Conservation (phyloP, 768 basidiomycete species). For the Daedaleopsis nitida region DNA sequence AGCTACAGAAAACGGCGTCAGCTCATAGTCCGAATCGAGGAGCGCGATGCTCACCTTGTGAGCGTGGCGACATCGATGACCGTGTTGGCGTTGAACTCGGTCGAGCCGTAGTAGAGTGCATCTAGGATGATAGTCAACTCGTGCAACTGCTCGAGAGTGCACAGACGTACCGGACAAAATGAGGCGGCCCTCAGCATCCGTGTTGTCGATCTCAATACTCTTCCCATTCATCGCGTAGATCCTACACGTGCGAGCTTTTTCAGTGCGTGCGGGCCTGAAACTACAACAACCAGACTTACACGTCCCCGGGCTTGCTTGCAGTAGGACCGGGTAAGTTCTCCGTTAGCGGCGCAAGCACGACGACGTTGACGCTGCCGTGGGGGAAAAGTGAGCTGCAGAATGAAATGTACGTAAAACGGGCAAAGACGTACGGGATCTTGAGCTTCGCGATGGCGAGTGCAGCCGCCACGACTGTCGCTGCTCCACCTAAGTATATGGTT, state of each 20-base stretch:
- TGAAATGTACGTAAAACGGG: no score
- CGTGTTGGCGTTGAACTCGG: constrained; percentile 77
- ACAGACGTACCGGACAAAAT: constrained; percentile 63
- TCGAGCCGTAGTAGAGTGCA: constrained; percentile 81
- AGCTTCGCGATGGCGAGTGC: constrained; percentile 81
- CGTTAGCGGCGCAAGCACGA: constrained; percentile 70
- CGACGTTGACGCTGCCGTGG: constrained; percentile 64
- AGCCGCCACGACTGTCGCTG: constrained; percentile 74
- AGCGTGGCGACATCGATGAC: constrained; percentile 79
- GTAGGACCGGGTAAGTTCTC: constrained; percentile 84
- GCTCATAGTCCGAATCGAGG: background rate
- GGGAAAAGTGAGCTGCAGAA: background rate
- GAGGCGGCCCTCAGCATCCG: constrained; percentile 81
- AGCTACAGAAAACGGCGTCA: constrained; percentile 40
- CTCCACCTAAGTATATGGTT: constrained; percentile 53
- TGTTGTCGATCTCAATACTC: constrained; percentile 84
- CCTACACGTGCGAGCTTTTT: constrained; percentile 35
- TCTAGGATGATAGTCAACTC: constrained; percentile 40
- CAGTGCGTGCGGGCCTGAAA: background rate
- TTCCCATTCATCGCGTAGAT: constrained; percentile 89
- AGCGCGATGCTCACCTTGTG: background rate
- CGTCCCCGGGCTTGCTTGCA: constrained; percentile 78
- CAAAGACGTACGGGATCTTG: constrained; percentile 63
- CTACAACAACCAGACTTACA: constrained; percentile 46
- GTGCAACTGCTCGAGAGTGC: background rate